Evolutionary conservation across 108 stramenopile genomes (phyloP), one percentile per base, ranked within the genome.

Genomic region (Skeletonema tropicum): DNA sequence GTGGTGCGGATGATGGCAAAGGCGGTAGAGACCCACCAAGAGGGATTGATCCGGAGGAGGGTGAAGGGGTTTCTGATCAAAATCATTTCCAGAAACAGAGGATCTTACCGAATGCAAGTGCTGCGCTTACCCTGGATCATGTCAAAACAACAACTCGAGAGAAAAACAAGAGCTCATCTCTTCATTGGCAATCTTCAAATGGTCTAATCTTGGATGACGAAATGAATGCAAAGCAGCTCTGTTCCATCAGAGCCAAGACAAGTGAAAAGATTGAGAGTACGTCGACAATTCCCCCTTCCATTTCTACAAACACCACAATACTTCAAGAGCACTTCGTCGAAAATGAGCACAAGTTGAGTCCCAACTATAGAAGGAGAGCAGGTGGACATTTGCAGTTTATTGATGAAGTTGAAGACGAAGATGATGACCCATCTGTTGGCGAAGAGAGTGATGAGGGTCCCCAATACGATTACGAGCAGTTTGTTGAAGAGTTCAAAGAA

Each of bases 191-290:
- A 21, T 17, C 48, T 49, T 49, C 48, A 5, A 49, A 49, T 49
- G 48, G 48, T 49, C 19, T 49, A 17, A 49, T 49, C 48, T 49
- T 49, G 48, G 48, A 49, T 21, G 48, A 49, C 19, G 52, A 55
- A 21, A 23, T 9, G 52, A 23, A 55, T 55, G 19, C 23, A 0
- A 55, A 10, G 25, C 6, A 23, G 9, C 23, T 55, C 23, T 11
- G 23, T 25, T 25, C 52, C 19, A 10, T 11, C 21, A 55, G 52
- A n/a, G 19, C 52, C 52, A 21, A 55, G 7, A 1, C 52, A 21
- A 21, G 23, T 10, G 52, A 55, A 55, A 11, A 55, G 23, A n/a
- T 45, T n/a, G 21, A 10, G n/a, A 23, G 23, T 55, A 23, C 52
- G 25, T 11, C 52, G 23, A 10, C 52, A 23, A 23, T 10, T 0